Base-by-base conservation (phyloP, 2,329 filamentous ascomycete species). In the Colletotrichum coccodes region DNA sequence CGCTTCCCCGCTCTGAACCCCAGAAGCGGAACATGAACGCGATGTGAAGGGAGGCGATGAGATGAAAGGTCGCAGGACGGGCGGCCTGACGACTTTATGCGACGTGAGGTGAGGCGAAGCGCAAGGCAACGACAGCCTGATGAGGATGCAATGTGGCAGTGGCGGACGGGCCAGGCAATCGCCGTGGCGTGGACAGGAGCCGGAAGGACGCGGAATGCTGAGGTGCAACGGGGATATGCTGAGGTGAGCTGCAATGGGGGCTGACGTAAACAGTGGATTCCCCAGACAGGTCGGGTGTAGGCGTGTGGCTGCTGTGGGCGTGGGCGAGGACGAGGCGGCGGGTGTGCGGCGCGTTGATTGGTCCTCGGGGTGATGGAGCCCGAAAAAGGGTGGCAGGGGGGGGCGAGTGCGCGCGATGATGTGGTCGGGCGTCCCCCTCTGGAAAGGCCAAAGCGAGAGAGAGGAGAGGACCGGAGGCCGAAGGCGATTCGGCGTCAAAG, bases 11-110 rank as follows among this genome's bases (percentile, higher is more conserved):
- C 72, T 89, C 88, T 75, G 85, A 84, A 75, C 83, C 82, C 86
- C 87, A 90, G 76, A 90, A 87, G 73, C 86, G 84, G 80, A 90
- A 90, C 88, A 90, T 90, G 80, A 83, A 83, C 80, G 83, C 81
- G 78, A 79, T 78, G 75, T 74, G 73, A 70, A 61, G 73, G 68
- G 71, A 72, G 70, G 72, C 70, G 72, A 74, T 69, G 69, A 71
- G 72, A 72, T 71, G 70, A 72, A 70, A 73, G 70, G 67, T 44
- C 28, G 59, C 38, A 34, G 46, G 34, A 56, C 47, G 38, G 26
- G 44, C 34, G 38, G 50, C 46, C 40, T 40, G 53, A 30, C 32
- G 65, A 62, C 26, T 57, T 60, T 68, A 68, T 68, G 61, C 61
- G 14, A 56, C 32, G 60, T 47, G 36, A 36, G 28, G 32, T 64